Conservation (phyloP, 805 yeast genomes). For the Ascoidea tarda region DNA sequence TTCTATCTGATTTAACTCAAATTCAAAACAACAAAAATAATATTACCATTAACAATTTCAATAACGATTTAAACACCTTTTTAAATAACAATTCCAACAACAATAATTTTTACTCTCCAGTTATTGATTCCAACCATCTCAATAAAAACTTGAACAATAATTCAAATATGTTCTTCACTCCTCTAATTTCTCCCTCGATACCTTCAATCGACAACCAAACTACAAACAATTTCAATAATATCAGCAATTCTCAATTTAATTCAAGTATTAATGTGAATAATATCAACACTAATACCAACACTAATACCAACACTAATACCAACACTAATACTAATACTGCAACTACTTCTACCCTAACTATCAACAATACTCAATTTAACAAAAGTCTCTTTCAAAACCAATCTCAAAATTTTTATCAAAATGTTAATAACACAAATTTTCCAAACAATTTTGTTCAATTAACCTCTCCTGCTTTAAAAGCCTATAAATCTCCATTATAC, state of each 20-base stretch:
- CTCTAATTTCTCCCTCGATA: too few relatives aligned
- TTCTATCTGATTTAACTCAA: too few relatives aligned
- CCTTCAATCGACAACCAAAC: too few relatives aligned
- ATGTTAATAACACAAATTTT: neutral
- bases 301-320: neutral
- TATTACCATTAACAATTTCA: neutral
- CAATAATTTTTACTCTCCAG: neutral
- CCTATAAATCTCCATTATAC: neutral
- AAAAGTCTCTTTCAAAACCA: neutral
- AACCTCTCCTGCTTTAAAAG: conserved; percentile 1
- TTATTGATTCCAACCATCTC: neutral
- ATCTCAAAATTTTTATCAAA: neutral
- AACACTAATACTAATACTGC: neutral
- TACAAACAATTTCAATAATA: too few relatives aligned
- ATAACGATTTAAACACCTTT: neutral
- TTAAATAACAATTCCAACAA: neutral
- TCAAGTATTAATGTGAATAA: neutral
- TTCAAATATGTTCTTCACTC: too few relatives aligned
- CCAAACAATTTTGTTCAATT: neutral
- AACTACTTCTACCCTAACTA: neutral
- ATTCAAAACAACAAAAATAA: too few relatives aligned
- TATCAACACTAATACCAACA: neutral
- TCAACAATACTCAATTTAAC: neutral
- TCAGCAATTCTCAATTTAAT: neutral
- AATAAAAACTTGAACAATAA: too few relatives aligned